Conservation (phyloP, 305 asterid species). For the Fraxinus sp. region DNA sequence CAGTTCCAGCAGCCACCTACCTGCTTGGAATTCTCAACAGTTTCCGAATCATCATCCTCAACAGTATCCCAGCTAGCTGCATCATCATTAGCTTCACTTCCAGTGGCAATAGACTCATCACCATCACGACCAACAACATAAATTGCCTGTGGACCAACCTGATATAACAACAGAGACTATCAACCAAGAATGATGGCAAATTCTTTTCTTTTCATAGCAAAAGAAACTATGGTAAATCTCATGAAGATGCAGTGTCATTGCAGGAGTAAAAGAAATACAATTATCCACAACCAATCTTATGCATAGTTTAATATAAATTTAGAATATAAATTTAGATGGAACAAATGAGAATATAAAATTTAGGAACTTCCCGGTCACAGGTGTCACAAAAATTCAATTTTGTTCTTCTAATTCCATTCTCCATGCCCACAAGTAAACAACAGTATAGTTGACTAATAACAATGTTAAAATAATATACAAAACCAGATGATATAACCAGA, state of each 20-base stretch:
- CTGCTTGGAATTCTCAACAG: slow-evolving; percentile 50
- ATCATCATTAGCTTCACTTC: slow-evolving; percentile 74
- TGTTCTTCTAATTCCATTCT: not conserved
- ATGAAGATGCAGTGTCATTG: not conserved
- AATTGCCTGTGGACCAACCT: slow-evolving; percentile 99
- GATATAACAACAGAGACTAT: slow-evolving; percentile 20
- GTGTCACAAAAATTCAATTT: not conserved
- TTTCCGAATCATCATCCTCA: slow-evolving; percentile 62
- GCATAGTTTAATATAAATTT: not conserved
- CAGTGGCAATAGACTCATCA: slow-evolving; percentile 73
- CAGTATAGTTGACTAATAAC: not conserved
- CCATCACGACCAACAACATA: slow-evolving; percentile 98
- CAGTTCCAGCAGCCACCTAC: slow-evolving; percentile 41
- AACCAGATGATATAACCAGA: not conserved
- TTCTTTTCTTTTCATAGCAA: not conserved
- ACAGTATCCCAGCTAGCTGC: slow-evolving; percentile 98
- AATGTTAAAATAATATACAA: not conserved
- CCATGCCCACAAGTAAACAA: not conserved
- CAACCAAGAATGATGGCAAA: slow-evolving; percentile 15
- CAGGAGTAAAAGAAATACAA: not conserved
- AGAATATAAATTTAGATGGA: not conserved
- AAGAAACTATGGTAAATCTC: not conserved
- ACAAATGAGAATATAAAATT: not conserved
- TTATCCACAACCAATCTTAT: not conserved
- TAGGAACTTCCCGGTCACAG: not conserved